Percentiles rank a stretch among this genome's conserved stretches.
Conservation (phyloP, 495 filamentous ascomycete genomes). For the Xylaria grammica region DNA sequence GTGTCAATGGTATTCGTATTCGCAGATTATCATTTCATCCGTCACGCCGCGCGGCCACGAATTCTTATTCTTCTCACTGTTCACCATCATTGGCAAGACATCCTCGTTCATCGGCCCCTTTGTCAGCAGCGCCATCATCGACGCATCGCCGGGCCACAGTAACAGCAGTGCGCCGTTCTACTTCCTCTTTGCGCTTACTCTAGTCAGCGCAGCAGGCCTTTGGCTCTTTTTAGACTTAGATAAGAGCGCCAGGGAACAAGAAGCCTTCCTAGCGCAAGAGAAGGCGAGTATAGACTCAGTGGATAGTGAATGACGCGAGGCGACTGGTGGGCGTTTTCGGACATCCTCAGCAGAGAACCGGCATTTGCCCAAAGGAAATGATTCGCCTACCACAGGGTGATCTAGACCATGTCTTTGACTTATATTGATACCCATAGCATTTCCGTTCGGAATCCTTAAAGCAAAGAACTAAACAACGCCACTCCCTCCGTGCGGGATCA, state of each 20-base stretch:
- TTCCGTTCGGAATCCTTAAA: not conserved
- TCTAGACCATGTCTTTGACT: not conserved
- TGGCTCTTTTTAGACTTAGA: conserved; percentile 60
- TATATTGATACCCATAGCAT: not conserved
- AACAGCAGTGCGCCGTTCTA: conserved; percentile 67
- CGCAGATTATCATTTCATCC: conserved; percentile 70
- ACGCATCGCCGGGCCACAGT: conserved; percentile 53
- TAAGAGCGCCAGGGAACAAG: conserved; percentile 64
- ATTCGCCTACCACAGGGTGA: not conserved
- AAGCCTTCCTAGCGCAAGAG: conserved; percentile 54
- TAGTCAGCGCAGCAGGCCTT: conserved; percentile 58
- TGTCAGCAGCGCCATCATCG: conserved; percentile 69
- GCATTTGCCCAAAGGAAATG: not conserved
- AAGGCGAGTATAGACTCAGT: conserved; percentile 29
- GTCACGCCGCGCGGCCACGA: conserved; percentile 69
- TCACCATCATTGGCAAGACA: conserved; percentile 70
- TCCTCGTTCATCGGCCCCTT: conserved; percentile 67
- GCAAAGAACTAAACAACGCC: not conserved
- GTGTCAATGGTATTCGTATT: conserved; percentile 73
- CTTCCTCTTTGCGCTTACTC: conserved; percentile 59
- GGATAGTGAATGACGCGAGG: conserved; percentile 8
- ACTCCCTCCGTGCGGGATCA: not conserved
- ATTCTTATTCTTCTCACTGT: conserved; percentile 70
- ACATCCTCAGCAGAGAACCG: not conserved
- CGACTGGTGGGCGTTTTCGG: not conserved